These are phyloP conservation scores for Solanum habrochaites DNA, from an alignment of 257 asterid genomes.

Conservation along the genomic window DNA sequence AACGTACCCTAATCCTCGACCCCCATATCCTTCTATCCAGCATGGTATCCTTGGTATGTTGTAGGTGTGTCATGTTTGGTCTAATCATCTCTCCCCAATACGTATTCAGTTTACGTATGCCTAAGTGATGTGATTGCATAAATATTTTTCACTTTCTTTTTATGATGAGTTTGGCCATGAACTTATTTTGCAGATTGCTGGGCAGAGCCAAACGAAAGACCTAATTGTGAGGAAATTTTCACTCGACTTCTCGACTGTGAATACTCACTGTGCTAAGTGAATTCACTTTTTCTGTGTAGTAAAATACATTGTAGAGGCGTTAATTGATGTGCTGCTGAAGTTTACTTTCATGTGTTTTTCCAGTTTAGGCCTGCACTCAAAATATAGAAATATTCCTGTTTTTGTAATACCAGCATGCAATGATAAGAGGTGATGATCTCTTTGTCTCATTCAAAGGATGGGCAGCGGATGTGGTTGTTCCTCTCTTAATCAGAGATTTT, in stretches of 20 bases:
- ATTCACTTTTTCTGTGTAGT: slow-evolving; percentile 6
- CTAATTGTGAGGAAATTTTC: slow-evolving; percentile 71
- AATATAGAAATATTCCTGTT: not conserved
- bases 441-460: too few relatives aligned
- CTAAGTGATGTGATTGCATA: not conserved
- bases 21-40: not conserved
- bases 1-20: not conserved
- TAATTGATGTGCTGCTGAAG: slow-evolving; percentile 25
- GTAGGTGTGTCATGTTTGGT: not conserved
- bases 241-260: slow-evolving; percentile 70
- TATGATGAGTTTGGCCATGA: not conserved
- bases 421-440: not conserved
- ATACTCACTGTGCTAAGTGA: slow-evolving; percentile 48
- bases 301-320: slow-evolving; percentile 35
- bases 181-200: slow-evolving; percentile 52
- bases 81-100: not conserved
- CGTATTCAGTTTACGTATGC: not conserved
- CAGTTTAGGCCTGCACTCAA: not conserved
- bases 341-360: slow-evolving; percentile 17
- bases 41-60: not conserved
- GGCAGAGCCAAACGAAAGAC: slow-evolving; percentile 72
- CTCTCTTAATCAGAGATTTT: not conserved
- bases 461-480: not conserved
- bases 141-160: not conserved
- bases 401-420: not conserved